Evolutionary conservation across 768 basidiomycete species (phyloP).

Genomic region (Dentipellis sp.): DNA sequence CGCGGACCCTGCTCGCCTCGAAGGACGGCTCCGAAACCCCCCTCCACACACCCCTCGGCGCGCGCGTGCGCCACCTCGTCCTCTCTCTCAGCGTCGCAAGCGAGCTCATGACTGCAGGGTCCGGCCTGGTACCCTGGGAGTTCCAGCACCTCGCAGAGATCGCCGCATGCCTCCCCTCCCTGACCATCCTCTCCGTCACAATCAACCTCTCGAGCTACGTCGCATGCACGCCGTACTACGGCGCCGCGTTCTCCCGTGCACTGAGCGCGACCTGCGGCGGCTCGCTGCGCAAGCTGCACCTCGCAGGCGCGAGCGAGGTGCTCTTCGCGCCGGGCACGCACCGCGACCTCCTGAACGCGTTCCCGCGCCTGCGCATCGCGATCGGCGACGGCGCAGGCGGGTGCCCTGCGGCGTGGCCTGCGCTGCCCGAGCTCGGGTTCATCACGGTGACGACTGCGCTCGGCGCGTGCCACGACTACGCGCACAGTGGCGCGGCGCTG

Average conservation of each 20-base stretch:
- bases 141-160: not conserved
- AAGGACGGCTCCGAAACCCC: not conserved
- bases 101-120: not conserved
- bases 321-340: not conserved
- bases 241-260: not conserved
- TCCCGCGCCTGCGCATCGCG: not conserved
- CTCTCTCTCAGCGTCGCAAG: not conserved
- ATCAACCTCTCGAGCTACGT: not conserved
- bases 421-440: not conserved
- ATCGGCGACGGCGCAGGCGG: not conserved
- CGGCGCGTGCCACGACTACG: not conserved
- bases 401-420: not conserved
- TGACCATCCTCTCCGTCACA: not conserved
- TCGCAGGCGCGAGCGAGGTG: not conserved
- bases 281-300: not conserved
- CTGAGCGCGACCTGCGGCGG: not conserved
- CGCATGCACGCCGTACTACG: not conserved
- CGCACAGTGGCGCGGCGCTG: not conserved
- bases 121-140: not conserved
- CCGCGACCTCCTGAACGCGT: not conserved
- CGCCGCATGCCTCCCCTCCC: not conserved
- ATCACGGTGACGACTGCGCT: not conserved
- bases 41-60: not conserved
- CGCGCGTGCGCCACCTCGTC: not conserved
- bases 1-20: not conserved